Evolutionary conservation across 169 alveolate genomes (phyloP).

Genomic region (Cardiosporidium cionae): DNA sequence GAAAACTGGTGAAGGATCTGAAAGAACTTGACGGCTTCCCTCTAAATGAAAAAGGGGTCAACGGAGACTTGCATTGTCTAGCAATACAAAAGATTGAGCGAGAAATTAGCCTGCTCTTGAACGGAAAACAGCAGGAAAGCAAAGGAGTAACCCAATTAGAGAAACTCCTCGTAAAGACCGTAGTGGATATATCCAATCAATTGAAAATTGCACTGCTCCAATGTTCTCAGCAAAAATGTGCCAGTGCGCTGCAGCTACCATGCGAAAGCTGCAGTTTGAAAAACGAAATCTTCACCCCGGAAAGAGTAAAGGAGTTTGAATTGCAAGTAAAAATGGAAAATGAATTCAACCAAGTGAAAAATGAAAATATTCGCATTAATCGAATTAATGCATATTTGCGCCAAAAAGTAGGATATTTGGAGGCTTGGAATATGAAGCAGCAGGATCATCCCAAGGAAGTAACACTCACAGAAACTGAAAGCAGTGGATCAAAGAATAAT

Average conservation of each 20-base stretch:
- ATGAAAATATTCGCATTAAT: not conserved
- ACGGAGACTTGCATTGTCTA: not conserved
- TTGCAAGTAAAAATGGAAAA: not conserved
- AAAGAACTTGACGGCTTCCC: not conserved
- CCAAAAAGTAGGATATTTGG: not conserved
- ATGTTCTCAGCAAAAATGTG: no score
- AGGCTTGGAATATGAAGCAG: no score
- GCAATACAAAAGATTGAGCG: not conserved
- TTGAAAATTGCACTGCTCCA: not conserved
- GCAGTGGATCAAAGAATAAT: no score
- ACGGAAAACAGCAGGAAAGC: not conserved
- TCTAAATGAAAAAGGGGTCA: no score
- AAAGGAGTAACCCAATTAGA: not conserved
- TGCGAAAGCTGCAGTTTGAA: no score
- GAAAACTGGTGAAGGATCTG: not conserved
- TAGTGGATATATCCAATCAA: not conserved
- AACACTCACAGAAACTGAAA: no score
- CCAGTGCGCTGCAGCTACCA: no score
- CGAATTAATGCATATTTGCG: not conserved
- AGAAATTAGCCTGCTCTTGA: no score
- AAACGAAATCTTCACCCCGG: not conserved
- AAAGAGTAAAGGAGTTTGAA: not conserved
- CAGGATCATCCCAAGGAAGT: no score
- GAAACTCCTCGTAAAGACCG: not conserved
- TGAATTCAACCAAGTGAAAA: not conserved